phyloP scores from a whole-genome alignment of 768 basidiomycete species.

The Boletus sp. region DNA sequence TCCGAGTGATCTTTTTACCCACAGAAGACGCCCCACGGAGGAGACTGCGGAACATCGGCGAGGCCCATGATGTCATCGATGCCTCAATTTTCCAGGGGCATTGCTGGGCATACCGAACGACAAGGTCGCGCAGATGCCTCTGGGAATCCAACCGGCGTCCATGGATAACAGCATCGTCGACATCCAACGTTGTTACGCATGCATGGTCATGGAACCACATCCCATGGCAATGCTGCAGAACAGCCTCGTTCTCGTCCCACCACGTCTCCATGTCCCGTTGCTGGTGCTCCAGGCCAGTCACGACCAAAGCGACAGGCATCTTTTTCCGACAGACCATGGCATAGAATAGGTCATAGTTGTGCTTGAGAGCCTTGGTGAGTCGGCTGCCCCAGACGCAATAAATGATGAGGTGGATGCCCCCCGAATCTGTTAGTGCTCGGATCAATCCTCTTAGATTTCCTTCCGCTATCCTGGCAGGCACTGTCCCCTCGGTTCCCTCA shows the following conservation, averaged over 20 bases:
- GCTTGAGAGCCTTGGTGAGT: conserved; percentile 12
- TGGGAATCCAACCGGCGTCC: neutral
- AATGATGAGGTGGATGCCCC: conserved; percentile 7
- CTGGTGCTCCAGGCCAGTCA: conserved; percentile 36
- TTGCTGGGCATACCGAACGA: neutral
- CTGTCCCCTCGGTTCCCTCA: conserved; percentile 5
- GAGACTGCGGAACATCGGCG: neutral
- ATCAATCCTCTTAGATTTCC: too few relatives aligned
- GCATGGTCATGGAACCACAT: conserved; percentile 31
- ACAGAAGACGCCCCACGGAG: neutral
- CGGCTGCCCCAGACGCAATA: conserved; percentile 5
- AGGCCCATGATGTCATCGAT: neutral
- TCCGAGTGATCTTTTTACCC: too few relatives aligned
- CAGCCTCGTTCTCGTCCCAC: conserved; percentile 27
- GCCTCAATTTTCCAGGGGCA: neutral
- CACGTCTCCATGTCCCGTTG: conserved; percentile 22
- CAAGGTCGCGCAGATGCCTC: neutral
- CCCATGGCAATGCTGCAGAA: conserved; percentile 20
- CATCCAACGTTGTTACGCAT: conserved; percentile 10
- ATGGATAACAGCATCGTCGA: neutral
- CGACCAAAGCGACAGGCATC: conserved; percentile 36
- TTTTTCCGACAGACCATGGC: conserved; percentile 32
- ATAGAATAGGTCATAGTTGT: conserved; percentile 35
- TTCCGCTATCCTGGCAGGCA: neutral
- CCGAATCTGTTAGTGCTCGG: neutral